phyloP scores from a whole-genome alignment of 2,329 filamentous ascomycete genomes.

The Colletotrichum viniferum region DNA sequence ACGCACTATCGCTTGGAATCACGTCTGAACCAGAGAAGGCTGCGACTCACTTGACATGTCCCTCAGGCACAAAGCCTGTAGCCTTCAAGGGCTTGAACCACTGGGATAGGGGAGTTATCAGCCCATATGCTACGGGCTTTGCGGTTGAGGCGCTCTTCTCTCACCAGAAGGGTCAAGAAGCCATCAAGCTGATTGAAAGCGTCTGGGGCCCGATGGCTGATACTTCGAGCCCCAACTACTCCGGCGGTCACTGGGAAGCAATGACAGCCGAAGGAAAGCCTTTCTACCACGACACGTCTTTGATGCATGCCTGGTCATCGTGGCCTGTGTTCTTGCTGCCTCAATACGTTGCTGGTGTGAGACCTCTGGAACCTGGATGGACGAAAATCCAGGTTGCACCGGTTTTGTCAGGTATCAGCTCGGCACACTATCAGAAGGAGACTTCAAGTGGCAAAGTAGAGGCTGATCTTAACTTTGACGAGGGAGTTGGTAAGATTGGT shows the following conservation, averaged over 20 bases:
- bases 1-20: background rate
- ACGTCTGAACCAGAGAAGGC: background rate
- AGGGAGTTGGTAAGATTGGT: background rate
- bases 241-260: conserved; percentile 9
- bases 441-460: background rate
- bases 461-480: background rate
- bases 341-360: conserved; percentile 2
- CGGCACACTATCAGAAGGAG: background rate
- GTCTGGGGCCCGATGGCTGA: conserved; percentile 11
- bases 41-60: background rate
- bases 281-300: background rate
- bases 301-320: conserved; percentile 12
- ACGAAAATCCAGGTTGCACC: background rate
- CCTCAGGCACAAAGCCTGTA: background rate
- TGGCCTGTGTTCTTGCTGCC: conserved; percentile 15
- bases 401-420: background rate
- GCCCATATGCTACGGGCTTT: conserved; percentile 9
- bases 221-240: background rate
- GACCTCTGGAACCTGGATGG: conserved; percentile 1
- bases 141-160: conserved; percentile 11
- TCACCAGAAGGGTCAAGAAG: background rate
- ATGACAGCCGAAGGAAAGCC: conserved; percentile 3
- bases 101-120: background rate
- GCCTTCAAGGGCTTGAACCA: background rate
- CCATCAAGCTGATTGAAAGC: background rate